A percentile compares a stretch with the other conserved stretches of the same genome.
These are phyloP conservation scores for Populus pruinosa DNA, from an alignment of 345 rosid species.

Conservation along the genomic window DNA sequence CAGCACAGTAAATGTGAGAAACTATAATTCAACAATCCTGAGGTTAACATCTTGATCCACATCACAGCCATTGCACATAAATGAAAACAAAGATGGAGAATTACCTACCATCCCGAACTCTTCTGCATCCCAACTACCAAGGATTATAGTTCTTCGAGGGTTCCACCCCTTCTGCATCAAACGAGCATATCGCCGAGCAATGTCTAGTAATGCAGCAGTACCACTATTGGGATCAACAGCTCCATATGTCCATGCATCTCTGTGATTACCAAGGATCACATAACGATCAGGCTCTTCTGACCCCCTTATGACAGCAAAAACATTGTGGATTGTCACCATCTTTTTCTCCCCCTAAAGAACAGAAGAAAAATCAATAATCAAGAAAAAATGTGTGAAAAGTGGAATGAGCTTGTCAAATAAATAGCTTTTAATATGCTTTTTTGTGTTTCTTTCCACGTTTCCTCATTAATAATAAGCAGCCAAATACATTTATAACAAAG, in stretches of 20 bases:
- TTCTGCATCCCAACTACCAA: slow-evolving; percentile 98
- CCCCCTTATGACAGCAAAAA: slow-evolving; percentile 69
- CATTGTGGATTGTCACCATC: slow-evolving; percentile 55
- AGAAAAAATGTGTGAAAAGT: slow-evolving; percentile 1
- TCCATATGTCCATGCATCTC: slow-evolving; percentile 99
- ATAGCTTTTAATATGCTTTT: background rate
- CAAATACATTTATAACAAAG: background rate
- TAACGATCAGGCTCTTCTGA: slow-evolving; percentile 75
- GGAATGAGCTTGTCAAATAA: slow-evolving; percentile 2
- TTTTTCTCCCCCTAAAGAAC: slow-evolving; percentile 66
- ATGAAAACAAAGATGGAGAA: slow-evolving; percentile 11
- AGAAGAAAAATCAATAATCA: slow-evolving; percentile 7
- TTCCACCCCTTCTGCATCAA: slow-evolving; percentile 75
- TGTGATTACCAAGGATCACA: slow-evolving; percentile 82
- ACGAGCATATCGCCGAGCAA: slow-evolving; percentile 64
- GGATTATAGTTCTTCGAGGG: slow-evolving; percentile 79
- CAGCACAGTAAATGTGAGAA: background rate
- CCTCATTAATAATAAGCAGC: background rate
- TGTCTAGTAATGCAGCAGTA: slow-evolving; percentile 88
- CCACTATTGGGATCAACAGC: slow-evolving; percentile 99
- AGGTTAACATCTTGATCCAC: background rate
- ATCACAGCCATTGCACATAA: background rate
- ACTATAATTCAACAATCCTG: background rate
- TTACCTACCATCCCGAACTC: slow-evolving; percentile 96
- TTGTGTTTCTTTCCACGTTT: background rate